Evolutionary conservation across 352 stramenopile genomes (phyloP), one percentile per base, ranked within the genome.

Genomic region (Phytophthora agathidicida): DNA sequence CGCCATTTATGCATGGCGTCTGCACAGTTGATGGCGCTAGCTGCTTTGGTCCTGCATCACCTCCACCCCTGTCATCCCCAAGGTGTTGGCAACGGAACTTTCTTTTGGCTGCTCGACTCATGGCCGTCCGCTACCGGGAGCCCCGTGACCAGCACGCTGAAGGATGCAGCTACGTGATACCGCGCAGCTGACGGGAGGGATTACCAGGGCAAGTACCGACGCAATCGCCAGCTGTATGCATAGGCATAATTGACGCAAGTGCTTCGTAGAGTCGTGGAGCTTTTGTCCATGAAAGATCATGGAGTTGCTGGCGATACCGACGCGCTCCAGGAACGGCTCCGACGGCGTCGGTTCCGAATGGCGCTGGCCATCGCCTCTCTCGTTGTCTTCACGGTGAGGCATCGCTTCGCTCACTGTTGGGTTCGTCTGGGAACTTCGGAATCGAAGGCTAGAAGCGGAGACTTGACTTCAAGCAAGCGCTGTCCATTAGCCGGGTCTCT

Each of bases 241-340:
- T 5, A 23, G 4, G 41, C 39, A 60, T 60, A 60, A 13, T 37
- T 37, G 13, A 32, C 37, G 37, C 38, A 42, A 54, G 53, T 41
- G 26, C 33, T 42, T 55, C 43, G 56, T 59, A 65, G 38, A 59
- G 38, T 65, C 39, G 56, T 28, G 31, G 20, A 24, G 39, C 42
- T 52, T 17, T 37, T 37, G 42, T 26, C 17, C 20, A 13, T n/a
- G 23, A 44, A 44, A 54, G 32, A 35, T 44, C 31, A n/a, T n/a
- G n/a, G n/a, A n/a, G n/a, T n/a, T n/a, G n/a, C n/a, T n/a, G n/a
- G n/a, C n/a, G n/a, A n/a, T n/a, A n/a, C n/a, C n/a, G n/a, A n/a
- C n/a, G n/a, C n/a, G n/a, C n/a, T n/a, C n/a, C n/a, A n/a, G n/a
- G n/a, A n/a, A n/a, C n/a, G n/a, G n/a, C n/a, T n/a, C n/a, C n/a